Evolutionary conservation across 2,329 filamentous ascomycete genomes (phyloP).

Genomic region (Parascedosporium putredinis): DNA sequence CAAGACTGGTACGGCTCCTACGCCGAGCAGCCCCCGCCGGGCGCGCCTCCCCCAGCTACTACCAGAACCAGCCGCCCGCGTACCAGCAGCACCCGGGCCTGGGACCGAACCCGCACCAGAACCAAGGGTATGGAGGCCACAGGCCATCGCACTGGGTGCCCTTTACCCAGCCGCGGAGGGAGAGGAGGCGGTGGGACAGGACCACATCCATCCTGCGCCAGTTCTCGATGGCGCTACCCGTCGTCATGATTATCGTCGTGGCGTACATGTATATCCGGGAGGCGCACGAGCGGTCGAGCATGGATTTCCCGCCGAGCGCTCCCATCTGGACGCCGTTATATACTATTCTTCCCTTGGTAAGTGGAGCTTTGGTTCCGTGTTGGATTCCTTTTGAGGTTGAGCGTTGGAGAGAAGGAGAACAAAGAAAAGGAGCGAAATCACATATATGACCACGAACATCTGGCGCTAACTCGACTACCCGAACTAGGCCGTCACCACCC

Average conservation of each 20-base stretch:
- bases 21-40: neutral
- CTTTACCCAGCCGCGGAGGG: neutral
- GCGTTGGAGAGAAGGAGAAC: no score
- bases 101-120: neutral
- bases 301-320: neutral
- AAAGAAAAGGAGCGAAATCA: no score
- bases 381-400: no score
- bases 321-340: slow-evolving; percentile 2
- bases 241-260: slow-evolving; percentile 2
- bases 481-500: neutral
- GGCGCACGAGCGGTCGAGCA: neutral
- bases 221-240: slow-evolving; percentile 1
- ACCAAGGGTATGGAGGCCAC: no score
- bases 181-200: neutral
- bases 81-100: neutral
- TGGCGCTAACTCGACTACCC: no score
- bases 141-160: neutral
- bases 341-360: slow-evolving; percentile 1
- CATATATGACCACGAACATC: no score
- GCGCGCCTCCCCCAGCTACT: neutral
- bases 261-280: slow-evolving; percentile 2
- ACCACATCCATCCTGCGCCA: neutral
- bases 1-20: neutral
- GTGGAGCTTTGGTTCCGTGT: no score
- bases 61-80: neutral